A percentile compares a stretch with the other conserved stretches of the same genome.
These are phyloP conservation scores for Hordeum pubiflorum DNA, from an alignment of 202 grass and related monocot species.

Conservation along the genomic window DNA sequence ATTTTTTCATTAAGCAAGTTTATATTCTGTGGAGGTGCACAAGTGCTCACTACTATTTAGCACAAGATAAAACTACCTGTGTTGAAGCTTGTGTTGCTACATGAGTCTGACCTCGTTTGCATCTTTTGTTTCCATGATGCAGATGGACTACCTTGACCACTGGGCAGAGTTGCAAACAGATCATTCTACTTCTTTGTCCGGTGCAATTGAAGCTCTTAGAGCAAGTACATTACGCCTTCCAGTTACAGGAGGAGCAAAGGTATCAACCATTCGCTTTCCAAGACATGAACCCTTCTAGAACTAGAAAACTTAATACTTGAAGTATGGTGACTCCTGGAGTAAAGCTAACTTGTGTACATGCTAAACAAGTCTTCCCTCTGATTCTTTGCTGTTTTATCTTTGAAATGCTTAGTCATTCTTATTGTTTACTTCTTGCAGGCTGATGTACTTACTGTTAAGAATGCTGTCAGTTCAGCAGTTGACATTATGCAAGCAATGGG, in stretches of 20 bases:
- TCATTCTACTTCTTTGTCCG: slow-evolving; percentile 59
- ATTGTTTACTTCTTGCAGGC: slow-evolving; percentile 46
- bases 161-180: slow-evolving; percentile 60
- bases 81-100: not conserved
- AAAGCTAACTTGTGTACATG: slow-evolving; percentile 2
- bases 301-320: not conserved
- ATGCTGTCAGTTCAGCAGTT: slow-evolving; percentile 88
- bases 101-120: slow-evolving; percentile 9
- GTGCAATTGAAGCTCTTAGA: slow-evolving; percentile 70
- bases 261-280: slow-evolving; percentile 4
- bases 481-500: slow-evolving; percentile 91
- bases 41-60: slow-evolving; percentile 1
- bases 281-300: not conserved
- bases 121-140: slow-evolving; percentile 36
- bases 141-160: slow-evolving; percentile 77
- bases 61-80: not conserved
- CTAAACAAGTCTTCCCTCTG: not conserved
- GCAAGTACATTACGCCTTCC: slow-evolving; percentile 77
- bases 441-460: slow-evolving; percentile 72
- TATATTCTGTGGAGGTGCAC: not conserved
- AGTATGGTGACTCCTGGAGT: not conserved
- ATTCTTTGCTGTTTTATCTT: slow-evolving; percentile 19
- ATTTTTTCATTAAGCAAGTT: not conserved
- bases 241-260: slow-evolving; percentile 84
- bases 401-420: slow-evolving; percentile 10